Evolutionary conservation across 257 asterid species (phyloP), one percentile per base, ranked within the genome.

Genomic region (Ehretia macrophylla): DNA sequence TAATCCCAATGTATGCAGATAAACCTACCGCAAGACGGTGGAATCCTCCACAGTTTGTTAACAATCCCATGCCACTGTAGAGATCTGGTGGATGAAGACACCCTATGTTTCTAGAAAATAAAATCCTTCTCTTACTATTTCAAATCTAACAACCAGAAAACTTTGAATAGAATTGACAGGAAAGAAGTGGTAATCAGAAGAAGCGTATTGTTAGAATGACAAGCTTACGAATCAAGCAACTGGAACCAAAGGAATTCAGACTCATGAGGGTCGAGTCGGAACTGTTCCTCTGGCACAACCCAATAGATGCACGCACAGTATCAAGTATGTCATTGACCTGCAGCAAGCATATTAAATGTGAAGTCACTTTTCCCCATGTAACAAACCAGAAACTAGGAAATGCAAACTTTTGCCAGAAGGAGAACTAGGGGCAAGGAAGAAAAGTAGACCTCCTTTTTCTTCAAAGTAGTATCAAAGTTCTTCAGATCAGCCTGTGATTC

Each of bases 211-310:
- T 51, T 50, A 37, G 68, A 53, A 59, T 40, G 55, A 67, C 5
- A 59, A 60, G 35, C 97, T 85, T 78, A 91, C 96, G 81, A 82
- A 72, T 88, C 99, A 81, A 92, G 96, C 73, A 92, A 80, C 73
- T 80, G 89, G 75, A 92, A 92, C 99, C 99, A 92, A n/a, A 88
- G 96, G 79, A 49, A 40, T 72, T 92, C 99, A 22, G 99, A 83
- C 72, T 92, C 99, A 64, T 84, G 83, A 19, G 86, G 86, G 50
- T 80, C 86, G 75, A 88, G 69, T 45, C 95, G 95, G 58, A 95
- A 70, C 97, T 86, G 73, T 92, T 92, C 76, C 99, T 83, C 76
- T 92, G 96, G 70, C 97, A 92, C 67, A 92, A 73, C 65, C 88
- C 85, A 64, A 89, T 75, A 70, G 94, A 88, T 66, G 86, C 80